Evolutionary conservation across 2,329 filamentous ascomycete species (phyloP).

Genomic region (Zymoseptoria tritici): DNA sequence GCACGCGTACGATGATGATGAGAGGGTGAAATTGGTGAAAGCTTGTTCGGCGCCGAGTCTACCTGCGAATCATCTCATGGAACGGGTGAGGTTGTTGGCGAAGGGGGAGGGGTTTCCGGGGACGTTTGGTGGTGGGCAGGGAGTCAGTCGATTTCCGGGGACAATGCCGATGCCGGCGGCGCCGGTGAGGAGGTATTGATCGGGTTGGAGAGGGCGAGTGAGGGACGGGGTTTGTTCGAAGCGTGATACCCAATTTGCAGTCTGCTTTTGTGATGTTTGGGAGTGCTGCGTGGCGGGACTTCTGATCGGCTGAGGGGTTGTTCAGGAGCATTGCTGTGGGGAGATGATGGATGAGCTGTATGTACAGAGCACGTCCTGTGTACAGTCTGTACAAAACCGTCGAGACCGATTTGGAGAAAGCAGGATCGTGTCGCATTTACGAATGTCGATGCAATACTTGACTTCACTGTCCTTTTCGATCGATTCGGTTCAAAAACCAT

Average conservation of each 20-base stretch:
- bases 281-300: background rate
- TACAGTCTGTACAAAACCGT: too few species aligned
- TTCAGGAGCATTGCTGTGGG: background rate
- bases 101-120: slow-evolving; percentile 16
- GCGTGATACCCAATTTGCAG: background rate
- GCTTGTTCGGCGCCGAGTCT: slow-evolving; percentile 47
- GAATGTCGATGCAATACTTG: too few species aligned
- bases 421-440: too few species aligned
- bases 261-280: background rate
- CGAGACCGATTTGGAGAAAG: too few species aligned
- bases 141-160: slow-evolving; percentile 7
- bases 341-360: background rate
- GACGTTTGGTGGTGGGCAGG: slow-evolving; percentile 1
- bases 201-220: too few species aligned
- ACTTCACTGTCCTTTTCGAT: too few species aligned
- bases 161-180: background rate
- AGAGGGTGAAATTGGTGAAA: slow-evolving; percentile 45
- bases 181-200: slow-evolving; percentile 8
- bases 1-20: slow-evolving; percentile 52
- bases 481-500: too few species aligned
- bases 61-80: slow-evolving; percentile 40
- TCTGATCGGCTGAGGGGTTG: background rate
- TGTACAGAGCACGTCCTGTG: background rate
- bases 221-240: too few species aligned
- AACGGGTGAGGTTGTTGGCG: slow-evolving; percentile 34